Evolutionary conservation across 2,329 filamentous ascomycete species (phyloP).

Genomic region (Penicillium crustosum): DNA sequence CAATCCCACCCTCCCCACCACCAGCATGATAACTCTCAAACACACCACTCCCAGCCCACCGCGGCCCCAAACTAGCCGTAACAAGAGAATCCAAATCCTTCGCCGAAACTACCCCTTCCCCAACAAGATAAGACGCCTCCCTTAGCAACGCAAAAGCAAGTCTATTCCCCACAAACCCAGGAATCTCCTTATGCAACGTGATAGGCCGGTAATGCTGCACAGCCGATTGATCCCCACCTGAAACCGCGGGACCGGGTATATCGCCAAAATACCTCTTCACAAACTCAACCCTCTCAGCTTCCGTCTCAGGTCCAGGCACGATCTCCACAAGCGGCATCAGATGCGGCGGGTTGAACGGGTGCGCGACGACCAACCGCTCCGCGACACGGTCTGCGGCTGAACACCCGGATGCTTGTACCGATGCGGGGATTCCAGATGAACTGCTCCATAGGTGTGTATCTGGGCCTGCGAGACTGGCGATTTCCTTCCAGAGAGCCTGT

Average conservation of each 20-base stretch:
- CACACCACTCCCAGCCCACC: conserved; percentile 57
- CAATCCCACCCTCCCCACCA: conserved; percentile 54
- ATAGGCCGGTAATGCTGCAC: conserved; percentile 43
- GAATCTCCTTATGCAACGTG: conserved; percentile 52
- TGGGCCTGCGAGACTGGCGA: conserved; percentile 48
- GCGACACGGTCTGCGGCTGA: conserved; percentile 37
- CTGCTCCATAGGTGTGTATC: conserved; percentile 57
- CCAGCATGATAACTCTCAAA: conserved; percentile 62
- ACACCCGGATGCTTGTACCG: conserved; percentile 40
- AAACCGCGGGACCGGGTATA: conserved; percentile 12
- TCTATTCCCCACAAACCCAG: conserved; percentile 60
- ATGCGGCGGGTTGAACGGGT: conserved; percentile 63
- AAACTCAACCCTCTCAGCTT: conserved; percentile 28
- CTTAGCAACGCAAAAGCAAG: conserved; percentile 58
- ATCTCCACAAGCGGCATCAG: conserved; percentile 62
- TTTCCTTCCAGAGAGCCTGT: conserved; percentile 50
- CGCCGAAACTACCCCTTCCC: conserved; percentile 53
- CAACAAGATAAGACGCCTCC: conserved; percentile 57
- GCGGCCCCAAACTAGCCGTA: conserved; percentile 52
- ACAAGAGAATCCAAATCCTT: conserved; percentile 56
- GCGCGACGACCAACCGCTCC: conserved; percentile 54
- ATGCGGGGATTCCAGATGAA: conserved; percentile 59
- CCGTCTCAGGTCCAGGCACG: conserved; percentile 52
- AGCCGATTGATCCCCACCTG: not conserved
- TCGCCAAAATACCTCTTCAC: conserved; percentile 42